A percentile compares a stretch with the other conserved stretches of the same genome.
Evolutionary conservation across 2,329 filamentous ascomycete genomes (phyloP).

Genomic region (Microsporum audouinii): DNA sequence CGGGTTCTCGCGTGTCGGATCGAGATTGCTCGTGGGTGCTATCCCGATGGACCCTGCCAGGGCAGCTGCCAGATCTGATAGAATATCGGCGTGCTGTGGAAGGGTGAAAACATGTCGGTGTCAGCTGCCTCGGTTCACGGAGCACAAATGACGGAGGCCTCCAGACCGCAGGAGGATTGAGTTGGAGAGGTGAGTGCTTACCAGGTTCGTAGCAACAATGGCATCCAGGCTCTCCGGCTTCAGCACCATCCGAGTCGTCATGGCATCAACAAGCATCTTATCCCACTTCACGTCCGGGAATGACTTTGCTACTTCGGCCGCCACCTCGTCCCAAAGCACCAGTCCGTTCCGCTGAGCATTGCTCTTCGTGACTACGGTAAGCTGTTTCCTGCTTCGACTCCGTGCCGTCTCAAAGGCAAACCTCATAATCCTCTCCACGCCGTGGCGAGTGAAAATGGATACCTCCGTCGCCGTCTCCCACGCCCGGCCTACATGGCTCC

Average conservation of each 20-base stretch:
- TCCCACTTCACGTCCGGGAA: conserved; percentile 43
- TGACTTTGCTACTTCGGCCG: conserved; percentile 36
- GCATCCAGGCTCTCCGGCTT: conserved; percentile 41
- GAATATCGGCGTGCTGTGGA: conserved; percentile 48
- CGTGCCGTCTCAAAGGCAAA: conserved; percentile 45
- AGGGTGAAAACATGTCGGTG: conserved; percentile 7
- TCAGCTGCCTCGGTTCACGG: neutral
- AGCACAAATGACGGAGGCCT: no score
- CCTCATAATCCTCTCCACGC: conserved; percentile 41
- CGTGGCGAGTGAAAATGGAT: conserved; percentile 43
- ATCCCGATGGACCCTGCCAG: conserved; percentile 62
- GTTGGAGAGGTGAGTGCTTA: neutral
- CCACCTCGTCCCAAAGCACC: conserved; percentile 48
- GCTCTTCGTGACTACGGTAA: conserved; percentile 46
- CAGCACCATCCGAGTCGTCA: conserved; percentile 45
- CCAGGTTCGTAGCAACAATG: conserved; percentile 43
- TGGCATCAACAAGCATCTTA: conserved; percentile 48
- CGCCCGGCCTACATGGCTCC: conserved; percentile 39
- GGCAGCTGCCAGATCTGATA: conserved; percentile 59
- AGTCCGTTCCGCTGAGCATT: conserved; percentile 46
- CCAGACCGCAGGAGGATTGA: no score
- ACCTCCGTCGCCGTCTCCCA: conserved; percentile 46
- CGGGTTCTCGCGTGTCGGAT: conserved; percentile 50
- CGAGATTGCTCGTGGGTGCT: conserved; percentile 57
- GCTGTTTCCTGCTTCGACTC: conserved; percentile 36